Conservation (phyloP, 305 asterid genomes). For the Fraxinus dipetala region DNA sequence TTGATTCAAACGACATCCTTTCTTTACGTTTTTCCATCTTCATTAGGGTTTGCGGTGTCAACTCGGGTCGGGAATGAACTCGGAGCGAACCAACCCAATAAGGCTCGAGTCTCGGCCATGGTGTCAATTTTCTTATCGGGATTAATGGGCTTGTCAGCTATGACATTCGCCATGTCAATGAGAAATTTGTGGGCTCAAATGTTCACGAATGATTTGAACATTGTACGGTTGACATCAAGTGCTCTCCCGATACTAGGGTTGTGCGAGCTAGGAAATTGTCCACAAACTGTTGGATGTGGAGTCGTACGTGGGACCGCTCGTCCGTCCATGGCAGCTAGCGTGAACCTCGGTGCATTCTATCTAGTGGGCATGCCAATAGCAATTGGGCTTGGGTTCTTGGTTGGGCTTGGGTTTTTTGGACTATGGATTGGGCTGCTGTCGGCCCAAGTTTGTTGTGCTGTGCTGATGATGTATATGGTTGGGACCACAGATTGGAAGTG, state of each 20-base stretch:
- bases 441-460: conserved; percentile 81
- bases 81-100: conserved; percentile 66
- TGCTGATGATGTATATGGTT: conserved; percentile 72
- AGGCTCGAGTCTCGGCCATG: conserved; percentile 48
- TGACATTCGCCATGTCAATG: conserved; percentile 48
- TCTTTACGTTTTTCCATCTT: conserved; percentile 66
- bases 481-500: conserved; percentile 73
- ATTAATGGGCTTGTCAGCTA: conserved; percentile 54
- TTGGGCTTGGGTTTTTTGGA: conserved; percentile 67
- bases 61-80: conserved; percentile 80
- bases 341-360: conserved; percentile 78
- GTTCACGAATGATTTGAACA: conserved; percentile 50
- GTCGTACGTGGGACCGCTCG: conserved; percentile 80
- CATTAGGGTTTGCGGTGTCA: conserved; percentile 67
- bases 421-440: conserved; percentile 73
- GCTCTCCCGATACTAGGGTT: conserved; percentile 75
- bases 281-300: conserved; percentile 87
- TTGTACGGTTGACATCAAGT: conserved; percentile 54
- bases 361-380: conserved; percentile 83
- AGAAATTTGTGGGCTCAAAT: conserved; percentile 53
- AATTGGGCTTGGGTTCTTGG: conserved; percentile 54
- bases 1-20: conserved; percentile 74
- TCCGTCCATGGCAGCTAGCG: conserved; percentile 73
- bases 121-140: conserved; percentile 49
- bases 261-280: conserved; percentile 88